phyloP scores from a whole-genome alignment of 495 filamentous ascomycete genomes.

The Lasiosphaeria ovina region DNA sequence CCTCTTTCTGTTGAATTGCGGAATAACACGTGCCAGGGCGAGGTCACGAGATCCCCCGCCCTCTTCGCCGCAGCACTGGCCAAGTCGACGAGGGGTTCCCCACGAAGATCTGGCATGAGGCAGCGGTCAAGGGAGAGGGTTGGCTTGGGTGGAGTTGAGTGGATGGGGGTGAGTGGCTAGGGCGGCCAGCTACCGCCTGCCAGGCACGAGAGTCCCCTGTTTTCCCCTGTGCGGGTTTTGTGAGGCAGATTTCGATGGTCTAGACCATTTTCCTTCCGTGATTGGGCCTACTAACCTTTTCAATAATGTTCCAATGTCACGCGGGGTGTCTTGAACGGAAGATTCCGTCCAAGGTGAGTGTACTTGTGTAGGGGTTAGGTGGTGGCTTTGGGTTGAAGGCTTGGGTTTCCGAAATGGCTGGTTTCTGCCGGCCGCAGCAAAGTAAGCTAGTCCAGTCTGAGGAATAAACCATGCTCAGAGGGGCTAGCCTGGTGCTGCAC shows the following conservation, averaged over 20 bases:
- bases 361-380: no score
- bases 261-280: background rate
- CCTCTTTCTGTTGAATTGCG: background rate
- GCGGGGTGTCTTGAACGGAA: no score
- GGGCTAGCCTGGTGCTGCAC: constrained; percentile 2
- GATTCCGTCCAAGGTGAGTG: no score
- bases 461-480: background rate
- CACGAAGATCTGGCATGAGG: no score
- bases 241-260: background rate
- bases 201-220: background rate
- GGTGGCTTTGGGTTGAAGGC: constrained; percentile 24
- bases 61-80: no score
- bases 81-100: no score
- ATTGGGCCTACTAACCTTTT: background rate
- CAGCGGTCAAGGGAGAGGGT: no score
- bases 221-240: background rate
- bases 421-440: background rate
- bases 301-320: background rate
- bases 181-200: background rate
- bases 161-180: background rate
- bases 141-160: no score
- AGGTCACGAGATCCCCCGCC: no score
- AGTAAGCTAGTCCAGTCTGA: background rate
- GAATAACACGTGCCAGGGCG: background rate
- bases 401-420: constrained; percentile 24